Evolutionary conservation across 768 basidiomycete species (phyloP), one percentile per base, ranked within the genome.

Genomic region (Plicaturopsis crispa): DNA sequence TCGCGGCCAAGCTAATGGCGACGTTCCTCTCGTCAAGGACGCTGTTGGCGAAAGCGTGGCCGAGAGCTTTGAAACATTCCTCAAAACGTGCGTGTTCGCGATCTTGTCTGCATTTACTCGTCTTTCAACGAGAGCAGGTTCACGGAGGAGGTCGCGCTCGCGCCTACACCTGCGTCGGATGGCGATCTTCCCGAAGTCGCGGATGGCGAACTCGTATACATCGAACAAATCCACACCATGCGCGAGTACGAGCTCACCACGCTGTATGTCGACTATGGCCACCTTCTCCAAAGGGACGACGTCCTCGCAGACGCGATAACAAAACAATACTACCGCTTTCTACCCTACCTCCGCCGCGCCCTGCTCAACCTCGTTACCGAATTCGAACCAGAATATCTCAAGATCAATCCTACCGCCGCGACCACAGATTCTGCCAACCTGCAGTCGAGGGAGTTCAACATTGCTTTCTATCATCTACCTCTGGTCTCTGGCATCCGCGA

Each of bases 161-260:
- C 81, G n/a, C 70, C 75, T 10, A 92, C 89, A 13, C 91, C 85
- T 22, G 85, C 72, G 18, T 80, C 80, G 4, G 84, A 89, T 60
- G 84, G 73, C 12, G 73, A 69, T 35, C 57, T 70, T 2, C 74
- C 74, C 4, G 72, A 75, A 14, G 60, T 64, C 3, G 55, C 55
- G 3, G 73, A 85, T 31, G 75, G 76, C 44, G 77, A 84, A 56
- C 66, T 80, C 36, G 71, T 86, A 41, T 97, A 98, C 56, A 67
- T 97, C 52, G 84, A 92, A 41, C 94, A 97, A 63, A 86, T 99
- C 53, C 84, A 87, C 57, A 85, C 80, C 28, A 91, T 99, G 90
- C 83, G 86, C 45, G 88, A 93, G 56, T 92, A 87, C 56, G 85
- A 92, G 54, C 71, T 96, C 38, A 89, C 90, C 6, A 98, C 94